Percentiles rank a stretch among this genome's conserved stretches.
Evolutionary conservation across 345 rosid species (phyloP).

Genomic region (Bruguiera sexangula): DNA sequence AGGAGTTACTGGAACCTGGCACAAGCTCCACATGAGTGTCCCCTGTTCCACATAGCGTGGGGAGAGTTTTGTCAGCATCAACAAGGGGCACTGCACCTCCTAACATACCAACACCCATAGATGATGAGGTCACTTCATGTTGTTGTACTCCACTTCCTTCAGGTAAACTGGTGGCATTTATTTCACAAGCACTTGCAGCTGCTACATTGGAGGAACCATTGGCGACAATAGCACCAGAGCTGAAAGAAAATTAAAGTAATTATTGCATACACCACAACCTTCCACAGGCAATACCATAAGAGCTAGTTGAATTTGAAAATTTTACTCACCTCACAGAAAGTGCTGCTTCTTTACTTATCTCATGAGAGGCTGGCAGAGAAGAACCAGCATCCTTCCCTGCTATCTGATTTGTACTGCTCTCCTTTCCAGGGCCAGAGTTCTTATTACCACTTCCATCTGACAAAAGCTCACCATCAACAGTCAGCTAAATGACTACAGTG

Average conservation of each 20-base stretch:
- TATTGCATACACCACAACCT: conserved; percentile 6
- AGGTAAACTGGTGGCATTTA: conserved; percentile 22
- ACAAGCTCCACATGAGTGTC: conserved; percentile 32
- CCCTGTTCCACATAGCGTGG: conserved; percentile 40
- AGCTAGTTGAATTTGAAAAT: conserved; percentile 1
- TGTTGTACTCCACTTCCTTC: conserved; percentile 34
- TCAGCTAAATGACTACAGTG: conserved; percentile 14
- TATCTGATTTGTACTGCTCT: conserved; percentile 49
- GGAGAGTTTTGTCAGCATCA: conserved; percentile 36
- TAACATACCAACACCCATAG: conserved; percentile 32
- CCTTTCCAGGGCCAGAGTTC: conserved; percentile 44
- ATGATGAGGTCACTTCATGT: conserved; percentile 37
- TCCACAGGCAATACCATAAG: conserved; percentile 7
- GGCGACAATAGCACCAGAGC: conserved; percentile 39
- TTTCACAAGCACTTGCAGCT: conserved; percentile 27
- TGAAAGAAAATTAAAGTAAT: conserved; percentile 28
- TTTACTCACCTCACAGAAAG: conserved; percentile 45
- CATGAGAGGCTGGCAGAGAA: conserved; percentile 42
- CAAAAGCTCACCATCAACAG: conserved; percentile 27
- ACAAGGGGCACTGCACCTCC: conserved; percentile 32
- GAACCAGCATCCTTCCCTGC: conserved; percentile 48
- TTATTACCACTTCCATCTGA: conserved; percentile 66
- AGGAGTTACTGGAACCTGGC: conserved; percentile 35
- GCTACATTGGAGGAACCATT: conserved; percentile 45
- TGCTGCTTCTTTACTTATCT: conserved; percentile 44